phyloP scores from a whole-genome alignment of 768 basidiomycete genomes.

The Auricularia heimuer region DNA sequence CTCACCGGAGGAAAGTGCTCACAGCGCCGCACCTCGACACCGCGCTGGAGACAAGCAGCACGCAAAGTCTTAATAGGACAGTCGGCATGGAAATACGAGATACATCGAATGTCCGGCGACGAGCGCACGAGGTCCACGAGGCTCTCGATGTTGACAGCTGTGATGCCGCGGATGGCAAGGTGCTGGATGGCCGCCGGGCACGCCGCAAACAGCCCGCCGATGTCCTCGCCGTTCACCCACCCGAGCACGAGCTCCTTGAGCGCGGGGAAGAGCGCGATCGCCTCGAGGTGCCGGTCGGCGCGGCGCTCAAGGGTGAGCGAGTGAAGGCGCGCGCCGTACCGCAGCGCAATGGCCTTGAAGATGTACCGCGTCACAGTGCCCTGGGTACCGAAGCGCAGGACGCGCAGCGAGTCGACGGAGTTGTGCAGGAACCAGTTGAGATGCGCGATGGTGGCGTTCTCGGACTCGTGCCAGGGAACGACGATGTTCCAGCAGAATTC shows the following conservation, averaged over 20 bases:
- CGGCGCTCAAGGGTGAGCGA: neutral
- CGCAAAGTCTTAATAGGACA: neutral
- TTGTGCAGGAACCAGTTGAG: neutral
- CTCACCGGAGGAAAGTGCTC: neutral
- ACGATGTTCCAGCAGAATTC: neutral
- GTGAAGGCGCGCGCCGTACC: neutral
- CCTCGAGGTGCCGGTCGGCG: neutral
- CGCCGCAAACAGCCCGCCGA: neutral
- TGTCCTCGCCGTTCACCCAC: neutral
- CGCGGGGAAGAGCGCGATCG: neutral
- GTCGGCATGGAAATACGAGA: neutral
- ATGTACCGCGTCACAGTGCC: neutral
- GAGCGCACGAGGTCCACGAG: neutral
- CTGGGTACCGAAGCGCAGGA: neutral
- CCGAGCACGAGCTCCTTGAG: neutral
- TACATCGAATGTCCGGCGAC: neutral
- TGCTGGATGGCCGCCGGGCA: neutral
- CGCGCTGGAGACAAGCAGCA: neutral
- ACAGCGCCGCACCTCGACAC: neutral
- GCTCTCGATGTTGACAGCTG: neutral
- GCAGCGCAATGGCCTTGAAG: neutral
- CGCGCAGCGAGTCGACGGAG: neutral
- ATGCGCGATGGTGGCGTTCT: neutral
- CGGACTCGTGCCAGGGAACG: neutral
- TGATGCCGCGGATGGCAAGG: neutral